These are phyloP conservation scores for Acer negundo DNA, from an alignment of 345 rosid genomes.

Conservation along the genomic window DNA sequence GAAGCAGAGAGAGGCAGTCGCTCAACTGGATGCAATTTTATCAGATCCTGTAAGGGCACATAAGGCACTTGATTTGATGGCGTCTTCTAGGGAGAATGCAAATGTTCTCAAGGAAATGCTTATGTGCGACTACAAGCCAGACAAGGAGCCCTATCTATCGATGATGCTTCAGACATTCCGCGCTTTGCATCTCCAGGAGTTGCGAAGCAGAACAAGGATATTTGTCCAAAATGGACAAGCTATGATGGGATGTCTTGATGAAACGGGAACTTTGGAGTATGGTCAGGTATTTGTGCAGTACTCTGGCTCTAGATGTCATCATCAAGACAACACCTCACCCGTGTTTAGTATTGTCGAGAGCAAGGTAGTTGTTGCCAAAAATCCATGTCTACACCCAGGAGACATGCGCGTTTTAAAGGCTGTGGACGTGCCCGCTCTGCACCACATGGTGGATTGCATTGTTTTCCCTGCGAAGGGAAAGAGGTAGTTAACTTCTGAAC, in stretches of 20 bases:
- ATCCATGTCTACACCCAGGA: conserved; percentile 42
- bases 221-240: conserved; percentile 21
- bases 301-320: conserved; percentile 5
- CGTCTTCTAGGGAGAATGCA: conserved; percentile 17
- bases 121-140: conserved; percentile 12
- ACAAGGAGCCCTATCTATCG: conserved; percentile 22
- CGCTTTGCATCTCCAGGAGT: conserved; percentile 26
- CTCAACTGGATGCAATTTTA: conserved; percentile 40
- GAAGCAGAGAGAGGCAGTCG: conserved; percentile 40
- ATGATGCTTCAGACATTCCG: conserved; percentile 28
- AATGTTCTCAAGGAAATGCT: conserved; percentile 30
- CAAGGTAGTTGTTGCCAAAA: conserved; percentile 24
- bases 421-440: conserved; percentile 24
- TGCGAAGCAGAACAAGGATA: conserved; percentile 27
- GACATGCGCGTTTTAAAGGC: conserved; percentile 26
- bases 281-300: conserved; percentile 36
- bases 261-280: conserved; percentile 28
- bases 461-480: conserved; percentile 35
- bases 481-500: conserved; percentile 3
- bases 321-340: background rate
- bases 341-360: background rate
- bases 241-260: conserved; percentile 37
- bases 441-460: conserved; percentile 34
- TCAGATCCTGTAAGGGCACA: conserved; percentile 36
- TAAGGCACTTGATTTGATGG: conserved; percentile 35